Conservation (phyloP, 1,284 basidiomycete species). For the Pterula multifida region DNA sequence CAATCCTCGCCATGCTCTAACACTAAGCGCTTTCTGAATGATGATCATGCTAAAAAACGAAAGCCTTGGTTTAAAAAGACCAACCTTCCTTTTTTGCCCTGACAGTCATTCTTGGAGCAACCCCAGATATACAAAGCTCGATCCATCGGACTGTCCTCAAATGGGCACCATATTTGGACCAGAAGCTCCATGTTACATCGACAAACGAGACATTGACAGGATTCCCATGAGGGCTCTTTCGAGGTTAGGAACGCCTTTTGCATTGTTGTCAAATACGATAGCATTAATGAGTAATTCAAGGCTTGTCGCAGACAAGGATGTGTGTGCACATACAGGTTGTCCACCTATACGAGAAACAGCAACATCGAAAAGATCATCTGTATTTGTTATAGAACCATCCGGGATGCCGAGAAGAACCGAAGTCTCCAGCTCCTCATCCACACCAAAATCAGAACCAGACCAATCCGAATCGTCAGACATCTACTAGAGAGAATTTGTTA, state of each 20-base stretch:
- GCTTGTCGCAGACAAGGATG: neutral
- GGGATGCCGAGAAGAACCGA: constrained; percentile 66
- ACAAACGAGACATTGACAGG: constrained; percentile 59
- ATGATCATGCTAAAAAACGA: constrained; percentile 5
- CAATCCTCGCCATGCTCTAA: constrained; percentile 68
- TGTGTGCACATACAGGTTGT: constrained; percentile 39
- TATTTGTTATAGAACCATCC: constrained; percentile 49
- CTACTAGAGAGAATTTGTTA: constrained; percentile 8
- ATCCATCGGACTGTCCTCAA: constrained; percentile 72
- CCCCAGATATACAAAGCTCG: constrained; percentile 74
- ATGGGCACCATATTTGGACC: constrained; percentile 77
- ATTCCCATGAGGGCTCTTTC: constrained; percentile 39
- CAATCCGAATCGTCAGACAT: constrained; percentile 36
- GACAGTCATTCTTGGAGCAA: constrained; percentile 55
- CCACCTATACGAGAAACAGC: constrained; percentile 79
- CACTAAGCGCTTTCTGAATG: constrained; percentile 25
- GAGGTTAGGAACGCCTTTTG: constrained; percentile 45
- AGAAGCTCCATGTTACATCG: constrained; percentile 63
- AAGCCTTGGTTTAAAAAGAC: too few relatives aligned
- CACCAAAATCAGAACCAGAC: constrained; percentile 68
- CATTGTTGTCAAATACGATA: constrained; percentile 26
- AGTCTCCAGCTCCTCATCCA: constrained; percentile 34
- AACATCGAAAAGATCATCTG: constrained; percentile 51
- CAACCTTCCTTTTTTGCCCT: constrained; percentile 62
- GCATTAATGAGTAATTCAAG: constrained; percentile 40